These are phyloP conservation scores for Trichaptum fuscoviolaceum DNA, from an alignment of 768 basidiomycete species.

Conservation along the genomic window DNA sequence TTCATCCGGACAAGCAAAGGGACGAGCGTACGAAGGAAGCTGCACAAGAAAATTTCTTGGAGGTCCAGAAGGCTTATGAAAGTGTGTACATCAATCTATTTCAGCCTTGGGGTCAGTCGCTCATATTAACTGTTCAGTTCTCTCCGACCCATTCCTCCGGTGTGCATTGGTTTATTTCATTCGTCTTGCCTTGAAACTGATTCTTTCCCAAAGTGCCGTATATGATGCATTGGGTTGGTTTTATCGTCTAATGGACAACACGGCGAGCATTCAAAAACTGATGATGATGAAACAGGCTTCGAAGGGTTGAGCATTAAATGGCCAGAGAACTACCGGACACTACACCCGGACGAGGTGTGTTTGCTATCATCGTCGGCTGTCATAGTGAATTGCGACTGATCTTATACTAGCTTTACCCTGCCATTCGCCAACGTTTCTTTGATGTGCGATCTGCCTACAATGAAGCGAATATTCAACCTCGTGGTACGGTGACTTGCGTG, in stretches of 20 bases:
- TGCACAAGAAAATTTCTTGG: conserved; percentile 64
- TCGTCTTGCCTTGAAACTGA: conserved; percentile 16
- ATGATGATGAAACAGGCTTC: conserved; percentile 21
- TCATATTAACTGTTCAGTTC: conserved; percentile 33
- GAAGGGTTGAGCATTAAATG: conserved; percentile 38
- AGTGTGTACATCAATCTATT: conserved; percentile 32
- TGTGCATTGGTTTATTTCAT: conserved; percentile 26
- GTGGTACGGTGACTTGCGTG: conserved; percentile 38
- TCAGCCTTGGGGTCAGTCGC: conserved; percentile 2
- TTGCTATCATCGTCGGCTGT: conserved; percentile 1
- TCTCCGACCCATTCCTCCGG: conserved; percentile 71
- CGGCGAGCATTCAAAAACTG: neutral
- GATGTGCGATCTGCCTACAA: conserved; percentile 14
- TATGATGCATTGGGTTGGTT: conserved; percentile 67
- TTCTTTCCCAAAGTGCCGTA: conserved; percentile 43
- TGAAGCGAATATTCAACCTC: conserved; percentile 38
- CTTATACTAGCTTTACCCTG: neutral
- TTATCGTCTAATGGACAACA: conserved; percentile 3
- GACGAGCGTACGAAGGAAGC: conserved; percentile 48
- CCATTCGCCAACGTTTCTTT: neutral
- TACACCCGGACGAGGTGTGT: conserved; percentile 44
- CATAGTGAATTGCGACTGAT: neutral
- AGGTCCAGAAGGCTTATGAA: conserved; percentile 82
- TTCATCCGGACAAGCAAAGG: conserved; percentile 82
- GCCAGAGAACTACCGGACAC: conserved; percentile 39